A percentile compares a stretch with the other conserved stretches of the same genome.
Evolutionary conservation across 2,329 filamentous ascomycete genomes (phyloP).

Genomic region (Dryadomyces quercivorus): DNA sequence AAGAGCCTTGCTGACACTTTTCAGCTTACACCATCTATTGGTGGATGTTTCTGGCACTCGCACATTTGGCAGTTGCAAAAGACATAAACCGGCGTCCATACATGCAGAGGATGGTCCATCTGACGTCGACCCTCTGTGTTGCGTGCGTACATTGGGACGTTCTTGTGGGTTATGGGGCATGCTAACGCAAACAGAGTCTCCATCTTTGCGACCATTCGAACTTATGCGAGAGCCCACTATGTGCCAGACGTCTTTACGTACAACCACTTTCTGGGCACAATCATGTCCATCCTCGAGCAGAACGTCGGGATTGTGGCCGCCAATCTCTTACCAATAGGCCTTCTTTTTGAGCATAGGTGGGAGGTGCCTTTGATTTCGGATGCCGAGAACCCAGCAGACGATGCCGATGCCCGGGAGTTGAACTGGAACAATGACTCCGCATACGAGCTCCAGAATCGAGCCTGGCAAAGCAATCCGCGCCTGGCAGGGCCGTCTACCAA

Average conservation of each 20-base stretch:
- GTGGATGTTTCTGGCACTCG: constrained; percentile 23
- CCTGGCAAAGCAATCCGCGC: too few species aligned
- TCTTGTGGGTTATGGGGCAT: too few species aligned
- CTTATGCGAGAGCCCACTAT: constrained; percentile 21
- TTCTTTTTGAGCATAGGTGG: constrained; percentile 16
- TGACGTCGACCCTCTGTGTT: constrained; percentile 18
- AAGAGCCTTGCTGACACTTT: background rate
- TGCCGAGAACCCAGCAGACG: background rate
- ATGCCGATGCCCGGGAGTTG: background rate
- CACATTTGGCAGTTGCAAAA: constrained; percentile 20
- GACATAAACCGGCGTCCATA: constrained; percentile 17
- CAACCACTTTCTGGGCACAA: constrained; percentile 19
- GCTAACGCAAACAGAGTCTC: constrained; percentile 14
- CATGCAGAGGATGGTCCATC: constrained; percentile 16
- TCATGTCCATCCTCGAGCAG: constrained; percentile 23
- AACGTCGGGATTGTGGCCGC: constrained; percentile 25
- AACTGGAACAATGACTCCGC: too few species aligned
- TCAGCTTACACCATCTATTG: constrained; percentile 23
- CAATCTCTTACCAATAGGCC: constrained; percentile 23
- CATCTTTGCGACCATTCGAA: constrained; percentile 21
- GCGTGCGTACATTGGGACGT: too few species aligned
- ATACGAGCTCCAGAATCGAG: too few species aligned
- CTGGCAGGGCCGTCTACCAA: too few species aligned
- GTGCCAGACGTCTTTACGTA: constrained; percentile 17
- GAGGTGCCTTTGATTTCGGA: too few species aligned